Base-by-base conservation (phyloP, 202 grass and related monocot genomes). In the Digitaria exilis region DNA sequence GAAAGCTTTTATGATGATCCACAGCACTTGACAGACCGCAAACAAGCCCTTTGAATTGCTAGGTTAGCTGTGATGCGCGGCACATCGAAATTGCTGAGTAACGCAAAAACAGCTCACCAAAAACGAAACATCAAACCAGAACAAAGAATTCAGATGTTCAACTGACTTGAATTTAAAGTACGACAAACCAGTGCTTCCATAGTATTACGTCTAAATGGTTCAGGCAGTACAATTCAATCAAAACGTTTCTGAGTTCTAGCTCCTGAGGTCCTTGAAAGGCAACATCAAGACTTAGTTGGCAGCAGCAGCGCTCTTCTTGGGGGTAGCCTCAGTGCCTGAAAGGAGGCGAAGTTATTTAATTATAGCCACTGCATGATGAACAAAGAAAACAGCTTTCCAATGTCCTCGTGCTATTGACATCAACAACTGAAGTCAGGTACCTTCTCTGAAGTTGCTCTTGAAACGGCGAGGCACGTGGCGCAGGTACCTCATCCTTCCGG, bases 391-490 rank as follows among this genome's bases (percentile, higher is more conserved):
- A 54, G 32, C 76, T 7, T 55, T 37, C 7, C 2, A 0, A 46
- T 19, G 31, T 6, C 21, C 59, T 19, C 6, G 55, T 29, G 5
- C 41, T 73, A 2, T 34, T 34, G 21, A 7, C 2, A 28, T 12
- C 2, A 7, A 46, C 10, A 0, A 2, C 0, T 18, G 0, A n/a
- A 45, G n/a, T 0, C 10, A 73, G 0, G 0, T 83, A 96, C 93
- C 93, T 90, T 96, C 93, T 91, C 90, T 96, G 74, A 96, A 96
- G 86, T 90, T 90, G 80, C 90, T 89, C 90, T 96, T 96, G 84
- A 96, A 96, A 60, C 93, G 84, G 68, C 86, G 84, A 72, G 93
- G 90, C 55, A 96, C 65, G 0, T 96, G 90, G 19, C 93, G 90
- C 55, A 96, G 39, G 86, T 96, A 96, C 93, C 93, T 96, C 93